Evolutionary conservation across 768 basidiomycete genomes (phyloP), one percentile per base, ranked within the genome.

Genomic region (Lentinula detonsa): DNA sequence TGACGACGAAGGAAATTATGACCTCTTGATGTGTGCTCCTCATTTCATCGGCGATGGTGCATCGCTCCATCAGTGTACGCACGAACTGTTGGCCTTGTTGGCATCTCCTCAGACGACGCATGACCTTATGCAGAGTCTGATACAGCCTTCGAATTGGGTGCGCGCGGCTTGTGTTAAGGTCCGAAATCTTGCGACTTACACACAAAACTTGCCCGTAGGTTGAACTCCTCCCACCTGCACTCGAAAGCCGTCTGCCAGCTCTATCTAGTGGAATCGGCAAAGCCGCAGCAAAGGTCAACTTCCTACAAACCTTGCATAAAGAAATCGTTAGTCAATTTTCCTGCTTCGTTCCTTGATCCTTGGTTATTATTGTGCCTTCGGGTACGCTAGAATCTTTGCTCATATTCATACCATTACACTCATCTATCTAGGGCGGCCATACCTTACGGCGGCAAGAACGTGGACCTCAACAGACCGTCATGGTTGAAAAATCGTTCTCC

Each of bases 41-140:
- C 87, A 89, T 67, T 88, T 84, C 68, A 74, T 87, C 40, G 86
- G 86, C 23, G 87, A 89, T 63, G 87, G 87, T 31, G 85, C 86
- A 74, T 82, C 85, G 0, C 72, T 88, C 8, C 86, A 88, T 66
- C 76, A 80, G 60, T 83, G 83, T 39, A 84, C 84, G 45, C 85
- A 87, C 68, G 87, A 88, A 61, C 78, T 90, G 53, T 79, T 88
- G 61, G 70, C 72, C 16, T 68, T 60, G 65, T 81, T 65, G 74
- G 74, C 42, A 5, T 72, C 69, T 16, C 43, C 64, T 5, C 61
- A 60, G 5, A 64, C 71, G 7, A 65, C 71, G 52, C 64, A 64
- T 43, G 65, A 70, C 13, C 59, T 73, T 5, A 10, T 50, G 18
- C 35, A 60, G 45, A 60, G 60, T 21, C 62, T 73, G 13, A 45